Percentiles rank a stretch among this genome's conserved stretches.
Evolutionary conservation across 805 yeast genomes (phyloP).

Genomic region (Kodamaea nitidulidarum): DNA sequence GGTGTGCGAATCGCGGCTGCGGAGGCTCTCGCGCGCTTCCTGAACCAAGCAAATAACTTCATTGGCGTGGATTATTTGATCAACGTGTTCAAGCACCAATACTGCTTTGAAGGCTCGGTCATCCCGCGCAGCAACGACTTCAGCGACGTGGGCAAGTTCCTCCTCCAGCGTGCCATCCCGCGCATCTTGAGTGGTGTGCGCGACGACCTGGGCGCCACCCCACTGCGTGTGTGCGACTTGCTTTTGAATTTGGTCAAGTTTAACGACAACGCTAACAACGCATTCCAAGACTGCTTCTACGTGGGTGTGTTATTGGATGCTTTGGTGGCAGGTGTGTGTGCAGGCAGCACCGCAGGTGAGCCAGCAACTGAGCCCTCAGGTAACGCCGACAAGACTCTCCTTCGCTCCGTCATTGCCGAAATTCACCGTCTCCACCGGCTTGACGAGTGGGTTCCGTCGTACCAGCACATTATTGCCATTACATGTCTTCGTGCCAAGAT

Average conservation of each 20-base stretch:
- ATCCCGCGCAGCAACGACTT: constrained; percentile 84
- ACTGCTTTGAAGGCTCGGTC: constrained; percentile 58
- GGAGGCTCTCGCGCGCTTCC: constrained; percentile 62
- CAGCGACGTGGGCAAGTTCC: constrained; percentile 61
- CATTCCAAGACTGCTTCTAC: constrained; percentile 69
- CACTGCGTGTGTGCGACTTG: constrained; percentile 51
- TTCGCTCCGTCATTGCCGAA: constrained; percentile 48
- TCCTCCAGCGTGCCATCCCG: constrained; percentile 68
- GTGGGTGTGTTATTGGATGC: constrained; percentile 54
- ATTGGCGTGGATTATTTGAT: constrained; percentile 72
- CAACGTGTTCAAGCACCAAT: constrained; percentile 62
- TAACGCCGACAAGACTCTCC: no score
- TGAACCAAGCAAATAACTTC: constrained; percentile 57
- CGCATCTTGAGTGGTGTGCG: constrained; percentile 54
- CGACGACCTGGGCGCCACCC: constrained; percentile 63
- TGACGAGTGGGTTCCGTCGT: constrained; percentile 85
- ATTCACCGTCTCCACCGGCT: constrained; percentile 70
- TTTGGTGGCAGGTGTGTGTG: constrained; percentile 37
- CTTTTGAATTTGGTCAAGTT: constrained; percentile 69
- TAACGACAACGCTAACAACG: constrained; percentile 81
- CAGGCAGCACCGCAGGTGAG: no score
- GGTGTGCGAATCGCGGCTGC: constrained; percentile 91
- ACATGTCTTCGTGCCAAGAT: constrained; percentile 59
- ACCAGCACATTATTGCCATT: constrained; percentile 50
- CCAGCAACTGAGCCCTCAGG: no score